These are phyloP conservation scores for Thermothielavioides terrestris DNA, from an alignment of 495 filamentous ascomycete species.

Conservation along the genomic window DNA sequence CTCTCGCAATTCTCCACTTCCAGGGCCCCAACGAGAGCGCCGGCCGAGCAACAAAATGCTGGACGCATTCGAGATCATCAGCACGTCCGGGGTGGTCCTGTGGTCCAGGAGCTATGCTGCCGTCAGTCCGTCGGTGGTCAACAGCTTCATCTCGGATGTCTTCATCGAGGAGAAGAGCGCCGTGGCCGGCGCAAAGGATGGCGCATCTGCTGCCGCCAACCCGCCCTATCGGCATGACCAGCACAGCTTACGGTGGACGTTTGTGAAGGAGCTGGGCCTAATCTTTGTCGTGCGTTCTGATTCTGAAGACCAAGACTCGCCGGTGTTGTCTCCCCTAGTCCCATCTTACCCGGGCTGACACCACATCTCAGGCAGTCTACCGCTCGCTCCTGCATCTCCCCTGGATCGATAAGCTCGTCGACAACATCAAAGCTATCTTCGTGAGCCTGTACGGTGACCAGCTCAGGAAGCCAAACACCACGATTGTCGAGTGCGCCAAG, in stretches of 20 bases:
- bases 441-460: constrained; percentile 81
- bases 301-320: no score
- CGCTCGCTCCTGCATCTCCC: constrained; percentile 88
- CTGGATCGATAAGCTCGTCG: constrained; percentile 94
- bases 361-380: constrained; percentile 79
- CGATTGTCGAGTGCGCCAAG: constrained; percentile 59
- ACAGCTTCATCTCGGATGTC: constrained; percentile 89
- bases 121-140: constrained; percentile 73
- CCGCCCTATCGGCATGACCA: constrained; percentile 82
- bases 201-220: constrained; percentile 49
- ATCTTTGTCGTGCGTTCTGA: constrained; percentile 95
- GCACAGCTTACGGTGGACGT: constrained; percentile 91
- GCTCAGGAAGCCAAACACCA: constrained; percentile 69
- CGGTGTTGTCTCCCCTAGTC: no score
- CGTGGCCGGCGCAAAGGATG: constrained; percentile 48
- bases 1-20: no score
- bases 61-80: constrained; percentile 92
- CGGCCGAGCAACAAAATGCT: constrained; percentile 51
- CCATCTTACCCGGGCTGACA: no score
- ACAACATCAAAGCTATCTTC: constrained; percentile 87
- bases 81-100: constrained; percentile 89
- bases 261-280: constrained; percentile 79
- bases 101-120: constrained; percentile 86
- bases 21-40: neutral
- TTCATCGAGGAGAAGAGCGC: constrained; percentile 87